Conservation (phyloP, 768 basidiomycete species). For the Termitomyces sp. region DNA sequence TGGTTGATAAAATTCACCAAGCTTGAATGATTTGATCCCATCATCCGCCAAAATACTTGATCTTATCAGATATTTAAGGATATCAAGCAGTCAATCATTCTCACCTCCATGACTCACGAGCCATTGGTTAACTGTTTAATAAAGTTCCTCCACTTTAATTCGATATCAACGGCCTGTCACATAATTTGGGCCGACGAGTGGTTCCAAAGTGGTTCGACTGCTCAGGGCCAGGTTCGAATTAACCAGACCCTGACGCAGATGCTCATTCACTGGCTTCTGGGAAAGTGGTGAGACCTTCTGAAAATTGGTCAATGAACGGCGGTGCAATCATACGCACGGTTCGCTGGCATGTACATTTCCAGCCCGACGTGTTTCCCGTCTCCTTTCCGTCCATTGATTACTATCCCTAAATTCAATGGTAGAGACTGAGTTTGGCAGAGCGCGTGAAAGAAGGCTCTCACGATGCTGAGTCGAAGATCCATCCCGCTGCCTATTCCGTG, state of each 20-base stretch:
- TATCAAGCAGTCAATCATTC: background rate
- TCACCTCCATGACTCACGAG: background rate
- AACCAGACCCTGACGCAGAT: background rate
- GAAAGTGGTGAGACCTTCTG: background rate
- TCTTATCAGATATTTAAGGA: background rate
- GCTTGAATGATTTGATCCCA: background rate
- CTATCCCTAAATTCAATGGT: background rate
- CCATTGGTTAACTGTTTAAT: background rate
- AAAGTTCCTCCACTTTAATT: background rate
- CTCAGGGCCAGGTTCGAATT: background rate
- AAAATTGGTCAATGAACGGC: background rate
- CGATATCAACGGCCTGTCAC: background rate
- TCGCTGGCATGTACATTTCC: background rate
- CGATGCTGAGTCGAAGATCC: background rate
- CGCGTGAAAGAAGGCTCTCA: background rate
- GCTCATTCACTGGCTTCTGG: background rate
- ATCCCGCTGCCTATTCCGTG: background rate
- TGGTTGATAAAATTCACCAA: background rate
- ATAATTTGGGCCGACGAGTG: background rate
- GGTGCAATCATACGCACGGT: background rate
- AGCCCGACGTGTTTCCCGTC: background rate
- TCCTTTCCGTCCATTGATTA: background rate
- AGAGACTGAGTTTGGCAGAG: background rate
- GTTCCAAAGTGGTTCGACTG: too few relatives aligned
- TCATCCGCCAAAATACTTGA: background rate